Evolutionary conservation across 495 filamentous ascomycete genomes (phyloP).

Genomic region (Hyaloscypha bicolor): DNA sequence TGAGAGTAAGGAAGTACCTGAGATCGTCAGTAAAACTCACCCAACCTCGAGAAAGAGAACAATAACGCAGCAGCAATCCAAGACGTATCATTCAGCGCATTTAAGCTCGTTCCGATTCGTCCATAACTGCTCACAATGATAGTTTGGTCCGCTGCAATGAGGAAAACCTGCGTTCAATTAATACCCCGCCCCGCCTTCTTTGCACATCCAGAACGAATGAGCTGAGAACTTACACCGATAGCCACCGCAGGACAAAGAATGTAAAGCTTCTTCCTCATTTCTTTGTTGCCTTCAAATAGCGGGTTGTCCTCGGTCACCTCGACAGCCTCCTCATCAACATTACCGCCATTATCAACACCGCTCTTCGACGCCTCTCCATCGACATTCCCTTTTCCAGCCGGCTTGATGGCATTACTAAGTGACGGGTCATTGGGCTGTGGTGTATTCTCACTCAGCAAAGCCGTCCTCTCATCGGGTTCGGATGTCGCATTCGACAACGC

Average conservation of each 20-base stretch:
- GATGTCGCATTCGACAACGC: background rate
- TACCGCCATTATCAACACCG: slow-evolving; percentile 8
- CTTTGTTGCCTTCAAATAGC: slow-evolving; percentile 40
- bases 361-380: slow-evolving; percentile 5
- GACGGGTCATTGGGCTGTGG: slow-evolving; percentile 1
- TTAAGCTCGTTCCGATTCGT: slow-evolving; percentile 77
- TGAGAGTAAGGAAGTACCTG: slow-evolving; percentile 73
- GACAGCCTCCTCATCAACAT: slow-evolving; percentile 7
- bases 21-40: background rate
- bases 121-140: slow-evolving; percentile 80
- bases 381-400: slow-evolving; percentile 1
- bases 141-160: slow-evolving; percentile 79
- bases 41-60: background rate
- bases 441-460: slow-evolving; percentile 13
- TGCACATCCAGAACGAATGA: background rate
- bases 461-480: slow-evolving; percentile 13
- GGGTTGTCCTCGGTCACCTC: slow-evolving; percentile 34
- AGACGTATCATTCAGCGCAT: slow-evolving; percentile 75
- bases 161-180: slow-evolving; percentile 54
- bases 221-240: slow-evolving; percentile 52
- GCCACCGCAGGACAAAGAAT: slow-evolving; percentile 58
- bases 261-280: slow-evolving; percentile 48
- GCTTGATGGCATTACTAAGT: background rate
- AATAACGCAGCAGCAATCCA: slow-evolving; percentile 80
- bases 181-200: background rate